Evolutionary conservation across 441 rosid species (phyloP).

Genomic region (Adansonia grandidieri): DNA sequence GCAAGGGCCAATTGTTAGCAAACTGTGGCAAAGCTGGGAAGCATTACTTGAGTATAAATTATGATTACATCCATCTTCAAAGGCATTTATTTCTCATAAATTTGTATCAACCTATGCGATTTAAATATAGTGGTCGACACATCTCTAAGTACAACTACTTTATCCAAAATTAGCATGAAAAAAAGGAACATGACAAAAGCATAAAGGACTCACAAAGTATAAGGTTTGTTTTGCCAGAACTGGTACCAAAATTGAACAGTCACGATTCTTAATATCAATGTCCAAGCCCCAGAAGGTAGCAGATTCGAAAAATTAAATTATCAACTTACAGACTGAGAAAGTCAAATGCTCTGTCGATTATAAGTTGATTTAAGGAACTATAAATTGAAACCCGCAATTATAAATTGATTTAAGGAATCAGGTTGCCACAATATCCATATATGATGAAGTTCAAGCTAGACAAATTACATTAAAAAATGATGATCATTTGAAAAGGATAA

Average conservation of each 20-base stretch:
- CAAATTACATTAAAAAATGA: not conserved
- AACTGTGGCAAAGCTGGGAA: not conserved
- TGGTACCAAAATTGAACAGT: not conserved
- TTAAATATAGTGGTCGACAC: not conserved
- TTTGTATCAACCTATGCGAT: not conserved
- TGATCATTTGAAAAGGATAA: not conserved
- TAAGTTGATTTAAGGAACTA: not conserved
- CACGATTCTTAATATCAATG: conserved; percentile 9
- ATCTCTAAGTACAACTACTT: not conserved
- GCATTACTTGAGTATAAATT: not conserved
- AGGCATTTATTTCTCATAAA: not conserved
- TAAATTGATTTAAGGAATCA: not conserved
- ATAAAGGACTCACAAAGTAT: not conserved
- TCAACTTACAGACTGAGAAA: not conserved
- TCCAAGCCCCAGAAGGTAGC: not conserved
- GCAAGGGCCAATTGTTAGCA: not conserved
- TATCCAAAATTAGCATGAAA: not conserved
- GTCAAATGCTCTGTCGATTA: not conserved
- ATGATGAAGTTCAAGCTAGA: conserved; percentile 5
- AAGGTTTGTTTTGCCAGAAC: too few relatives aligned
- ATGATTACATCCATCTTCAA: not conserved
- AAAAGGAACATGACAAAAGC: not conserved
- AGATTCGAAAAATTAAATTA: not conserved
- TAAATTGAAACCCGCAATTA: not conserved
- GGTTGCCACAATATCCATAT: not conserved